Evolutionary conservation across 75 land plant species (phyloP).

Genomic region (Selaginella moellendorffii): DNA sequence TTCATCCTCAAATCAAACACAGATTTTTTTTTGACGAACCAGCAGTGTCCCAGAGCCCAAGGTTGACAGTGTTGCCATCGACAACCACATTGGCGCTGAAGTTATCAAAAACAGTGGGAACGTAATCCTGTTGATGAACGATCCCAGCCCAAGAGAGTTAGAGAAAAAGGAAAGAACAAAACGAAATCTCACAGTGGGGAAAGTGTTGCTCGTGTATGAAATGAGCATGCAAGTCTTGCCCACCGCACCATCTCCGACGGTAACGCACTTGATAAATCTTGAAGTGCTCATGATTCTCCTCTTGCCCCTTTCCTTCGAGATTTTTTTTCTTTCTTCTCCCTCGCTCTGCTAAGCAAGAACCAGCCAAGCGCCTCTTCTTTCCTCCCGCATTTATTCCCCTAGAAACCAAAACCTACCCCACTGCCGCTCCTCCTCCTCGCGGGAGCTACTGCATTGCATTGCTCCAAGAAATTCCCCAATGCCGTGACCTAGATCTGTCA

Average conservation of each 20-base stretch:
- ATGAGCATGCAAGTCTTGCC: constrained; percentile 40
- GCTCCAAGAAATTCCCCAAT: too few species aligned
- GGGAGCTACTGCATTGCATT: too few species aligned
- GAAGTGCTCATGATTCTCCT: constrained; percentile 16
- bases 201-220: constrained; percentile 30
- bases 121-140: background rate
- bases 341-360: too few species aligned
- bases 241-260: constrained; percentile 39
- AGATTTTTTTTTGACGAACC: background rate
- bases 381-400: too few species aligned
- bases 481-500: too few species aligned
- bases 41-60: background rate
- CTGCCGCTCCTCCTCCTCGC: too few species aligned
- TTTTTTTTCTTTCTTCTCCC: too few species aligned
- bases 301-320: too few species aligned
- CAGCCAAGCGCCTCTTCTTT: too few species aligned
- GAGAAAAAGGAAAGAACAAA: background rate
- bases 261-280: constrained; percentile 33
- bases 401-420: too few species aligned
- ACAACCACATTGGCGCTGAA: background rate
- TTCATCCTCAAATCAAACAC: too few species aligned
- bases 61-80: background rate
- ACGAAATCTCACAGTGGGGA: constrained; percentile 22
- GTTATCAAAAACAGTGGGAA: background rate
- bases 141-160: background rate